Conservation (phyloP, 371 early-diverging fungal genomes). For the Amoeboaphelidium protococcarum region DNA sequence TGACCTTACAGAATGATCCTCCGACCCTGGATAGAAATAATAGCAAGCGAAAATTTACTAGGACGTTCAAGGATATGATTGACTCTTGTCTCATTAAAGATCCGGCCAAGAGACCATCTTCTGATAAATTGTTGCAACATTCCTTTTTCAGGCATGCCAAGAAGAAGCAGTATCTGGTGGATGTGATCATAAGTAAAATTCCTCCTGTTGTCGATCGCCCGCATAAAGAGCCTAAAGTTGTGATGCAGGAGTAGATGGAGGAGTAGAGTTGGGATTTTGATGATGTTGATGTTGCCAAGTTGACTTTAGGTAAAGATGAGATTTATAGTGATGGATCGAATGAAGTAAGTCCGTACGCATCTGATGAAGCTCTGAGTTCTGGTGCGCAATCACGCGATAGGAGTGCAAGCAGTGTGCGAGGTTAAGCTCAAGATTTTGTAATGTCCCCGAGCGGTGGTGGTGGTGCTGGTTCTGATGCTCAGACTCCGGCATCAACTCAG, state of each 20-base stretch:
- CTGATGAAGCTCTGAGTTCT: background rate
- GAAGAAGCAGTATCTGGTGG: background rate
- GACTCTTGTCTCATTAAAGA: slow-evolving; percentile 2
- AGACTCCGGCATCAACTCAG: background rate
- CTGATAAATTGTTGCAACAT: background rate
- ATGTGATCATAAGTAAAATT: background rate
- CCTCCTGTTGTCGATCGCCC: background rate
- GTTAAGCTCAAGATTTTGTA: background rate
- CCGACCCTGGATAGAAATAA: background rate
- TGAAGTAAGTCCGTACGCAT: background rate
- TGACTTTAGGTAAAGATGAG: background rate
- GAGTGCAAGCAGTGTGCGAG: too few relatives aligned
- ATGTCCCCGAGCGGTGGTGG: background rate
- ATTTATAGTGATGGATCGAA: background rate
- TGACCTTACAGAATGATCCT: slow-evolving; percentile 2
- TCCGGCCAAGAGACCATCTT: background rate
- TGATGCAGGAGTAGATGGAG: background rate
- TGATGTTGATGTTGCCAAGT: background rate
- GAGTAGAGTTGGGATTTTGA: background rate
- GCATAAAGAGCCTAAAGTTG: background rate
- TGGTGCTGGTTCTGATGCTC: background rate
- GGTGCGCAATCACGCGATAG: too few relatives aligned
- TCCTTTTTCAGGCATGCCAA: background rate
- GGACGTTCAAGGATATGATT: background rate
- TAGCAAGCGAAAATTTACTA: background rate